Base-by-base conservation (phyloP, 352 stramenopile genomes). In the Blastocystis sp. region DNA sequence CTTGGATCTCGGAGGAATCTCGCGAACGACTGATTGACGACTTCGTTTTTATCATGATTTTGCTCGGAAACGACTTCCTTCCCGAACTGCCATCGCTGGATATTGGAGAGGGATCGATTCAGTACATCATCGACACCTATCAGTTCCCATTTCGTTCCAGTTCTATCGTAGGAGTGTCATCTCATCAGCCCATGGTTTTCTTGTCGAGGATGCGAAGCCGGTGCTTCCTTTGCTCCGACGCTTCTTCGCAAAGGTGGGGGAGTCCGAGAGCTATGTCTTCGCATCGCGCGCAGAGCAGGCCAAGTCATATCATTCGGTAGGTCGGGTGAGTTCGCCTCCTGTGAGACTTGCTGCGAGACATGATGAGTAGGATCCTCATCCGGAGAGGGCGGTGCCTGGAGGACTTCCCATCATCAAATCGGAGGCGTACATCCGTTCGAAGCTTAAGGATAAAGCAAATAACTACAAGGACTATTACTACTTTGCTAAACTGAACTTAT, bases 31-130 rank as follows among this genome's bases (percentile, higher is more conserved):
- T 98, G 79, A 95, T 99, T 87, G 97, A 99, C 92, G 97, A 99
- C 91, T 99, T 99, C 91, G 97, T 99, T 8, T 94, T 99, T 90
- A 93, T 99, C 75, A 98, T 96, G n/a, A 99, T 98, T 91, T 92
- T 99, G 55, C 94, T 99, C 2, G 97, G 97, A 53, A 99, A 99
- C 92, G 97, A 99, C 90, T 99, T 99, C 82, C 95, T 99, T 77
- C 97, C 97, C 18, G 97, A 99, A 90, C 95, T 98, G 88, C 97
- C 96, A 59, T 97, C 96, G 59, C 92, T 99, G 8, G 96, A 99
- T 92, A 99, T 99, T 91, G 95, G 94, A 47, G 97, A 99, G 91
- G 95, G 98, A 34, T 97, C 96, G 0, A 98, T 99, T 80, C 96
- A 97, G 47, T 90, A 98, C 55, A 90, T 99, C 8, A 96, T 97